These are phyloP conservation scores for Lipomyces yamadae DNA, from an alignment of 805 yeast genomes.

Conservation along the genomic window DNA sequence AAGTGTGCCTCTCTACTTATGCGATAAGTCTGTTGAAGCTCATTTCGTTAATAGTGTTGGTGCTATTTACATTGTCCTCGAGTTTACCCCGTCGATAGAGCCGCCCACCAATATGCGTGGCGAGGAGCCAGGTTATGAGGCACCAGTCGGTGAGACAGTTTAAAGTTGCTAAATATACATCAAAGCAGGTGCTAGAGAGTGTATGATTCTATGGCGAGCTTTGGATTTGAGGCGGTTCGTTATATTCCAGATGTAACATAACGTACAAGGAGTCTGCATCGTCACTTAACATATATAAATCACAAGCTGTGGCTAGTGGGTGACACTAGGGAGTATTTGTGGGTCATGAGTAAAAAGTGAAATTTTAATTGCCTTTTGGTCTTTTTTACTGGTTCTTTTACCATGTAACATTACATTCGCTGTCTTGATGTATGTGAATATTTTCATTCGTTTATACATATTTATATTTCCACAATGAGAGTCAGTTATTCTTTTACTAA, in stretches of 20 bases:
- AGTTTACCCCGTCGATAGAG: constrained; percentile 72
- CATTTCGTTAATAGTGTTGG: constrained; percentile 52
- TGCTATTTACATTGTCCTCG: constrained; percentile 61
- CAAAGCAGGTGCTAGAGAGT: background rate
- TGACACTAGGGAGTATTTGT: background rate
- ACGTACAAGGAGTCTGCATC: background rate
- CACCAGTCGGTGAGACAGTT: constrained; percentile 35
- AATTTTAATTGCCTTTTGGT: background rate
- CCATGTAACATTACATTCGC: background rate
- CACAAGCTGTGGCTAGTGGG: background rate
- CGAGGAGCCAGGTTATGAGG: constrained; percentile 47
- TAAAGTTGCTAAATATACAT: constrained; percentile 10
- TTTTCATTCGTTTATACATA: constrained; percentile 1
- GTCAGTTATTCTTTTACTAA: background rate
- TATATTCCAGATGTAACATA: background rate
- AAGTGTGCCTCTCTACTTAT: constrained; percentile 2
- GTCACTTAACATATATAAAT: background rate
- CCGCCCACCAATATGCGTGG: constrained; percentile 82
- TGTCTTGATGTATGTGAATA: background rate
- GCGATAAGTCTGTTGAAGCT: background rate
- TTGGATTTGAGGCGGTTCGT: constrained; percentile 1
- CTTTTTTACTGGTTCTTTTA: background rate
- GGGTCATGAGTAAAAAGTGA: background rate
- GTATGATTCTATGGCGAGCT: background rate
- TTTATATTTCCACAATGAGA: background rate